phyloP scores from a whole-genome alignment of 169 alveolate species.

The Cryptosporidium sp. region DNA sequence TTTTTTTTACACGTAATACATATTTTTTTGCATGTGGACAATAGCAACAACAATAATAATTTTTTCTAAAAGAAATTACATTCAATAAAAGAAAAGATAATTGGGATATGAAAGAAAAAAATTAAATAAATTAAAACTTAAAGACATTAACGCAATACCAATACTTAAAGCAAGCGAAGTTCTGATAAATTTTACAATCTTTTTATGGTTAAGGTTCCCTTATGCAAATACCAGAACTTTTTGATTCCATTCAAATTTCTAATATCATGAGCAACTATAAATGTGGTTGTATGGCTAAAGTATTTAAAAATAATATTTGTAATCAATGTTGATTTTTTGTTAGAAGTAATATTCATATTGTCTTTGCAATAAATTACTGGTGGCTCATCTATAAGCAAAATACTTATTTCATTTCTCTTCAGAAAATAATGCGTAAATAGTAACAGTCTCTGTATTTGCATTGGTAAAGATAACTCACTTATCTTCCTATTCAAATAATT shows the following conservation, averaged over 20 bases:
- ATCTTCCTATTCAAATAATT: constrained; percentile 1
- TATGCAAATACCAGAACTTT: constrained; percentile 53
- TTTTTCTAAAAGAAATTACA: too few species aligned
- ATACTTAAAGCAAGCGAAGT: neutral
- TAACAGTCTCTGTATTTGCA: constrained; percentile 47
- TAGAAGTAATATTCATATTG: neutral
- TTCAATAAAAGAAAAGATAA: too few species aligned
- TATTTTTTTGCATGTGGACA: neutral
- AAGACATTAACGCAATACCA: neutral
- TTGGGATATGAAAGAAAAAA: neutral
- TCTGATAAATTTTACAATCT: constrained; percentile 1
- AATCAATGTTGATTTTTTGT: constrained; percentile 38
- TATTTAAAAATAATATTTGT: constrained; percentile 50
- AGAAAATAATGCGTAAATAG: constrained; percentile 51
- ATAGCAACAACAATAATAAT: neutral
- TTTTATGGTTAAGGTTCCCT: constrained; percentile 30
- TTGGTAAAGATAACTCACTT: constrained; percentile 21
- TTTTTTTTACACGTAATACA: neutral
- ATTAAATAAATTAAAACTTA: neutral
- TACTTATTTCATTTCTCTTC: constrained; percentile 21
- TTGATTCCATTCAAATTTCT: constrained; percentile 49
- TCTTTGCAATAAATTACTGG: constrained; percentile 44
- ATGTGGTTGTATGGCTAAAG: constrained; percentile 50
- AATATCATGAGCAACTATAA: constrained; percentile 70
- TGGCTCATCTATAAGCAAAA: constrained; percentile 70